A percentile compares a stretch with the other conserved stretches of the same genome.
phyloP scores from a whole-genome alignment of 2,329 filamentous ascomycete species.

The Calonectria naviculata region DNA sequence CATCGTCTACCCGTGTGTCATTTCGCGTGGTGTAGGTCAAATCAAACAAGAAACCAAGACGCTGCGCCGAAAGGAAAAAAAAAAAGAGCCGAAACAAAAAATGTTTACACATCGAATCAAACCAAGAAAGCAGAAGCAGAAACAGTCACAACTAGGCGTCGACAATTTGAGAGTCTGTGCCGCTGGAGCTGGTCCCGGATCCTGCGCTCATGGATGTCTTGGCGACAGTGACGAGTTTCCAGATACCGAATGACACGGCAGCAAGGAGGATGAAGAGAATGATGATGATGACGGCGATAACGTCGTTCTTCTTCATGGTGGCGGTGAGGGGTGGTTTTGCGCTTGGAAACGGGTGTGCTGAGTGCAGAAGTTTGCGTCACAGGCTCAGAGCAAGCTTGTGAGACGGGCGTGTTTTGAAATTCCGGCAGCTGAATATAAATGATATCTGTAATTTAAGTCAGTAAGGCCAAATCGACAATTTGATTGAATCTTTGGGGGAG shows the following conservation, averaged over 20 bases:
- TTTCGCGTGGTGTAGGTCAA: not conserved
- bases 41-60: not conserved
- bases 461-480: not conserved
- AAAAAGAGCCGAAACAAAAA: not conserved
- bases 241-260: slow-evolving; percentile 72
- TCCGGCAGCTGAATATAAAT: not conserved
- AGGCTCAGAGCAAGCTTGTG: not conserved
- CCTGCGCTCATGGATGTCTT: slow-evolving; percentile 56
- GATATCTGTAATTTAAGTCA: slow-evolving; percentile 7
- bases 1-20: not conserved
- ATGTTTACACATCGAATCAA: slow-evolving; percentile 1
- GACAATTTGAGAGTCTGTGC: slow-evolving; percentile 36
- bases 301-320: slow-evolving; percentile 73
- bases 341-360: not conserved
- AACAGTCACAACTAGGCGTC: slow-evolving; percentile 24
- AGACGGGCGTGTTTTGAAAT: not conserved
- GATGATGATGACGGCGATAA: slow-evolving; percentile 76
- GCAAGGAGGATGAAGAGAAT: slow-evolving; percentile 72
- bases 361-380: not conserved
- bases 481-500: not conserved
- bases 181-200: slow-evolving; percentile 43
- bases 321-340: slow-evolving; percentile 35
- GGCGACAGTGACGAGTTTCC: slow-evolving; percentile 66
- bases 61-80: not conserved
- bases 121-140: not conserved